These are phyloP conservation scores for Tricholoma terreum DNA, from an alignment of 768 basidiomycete genomes.

Conservation along the genomic window DNA sequence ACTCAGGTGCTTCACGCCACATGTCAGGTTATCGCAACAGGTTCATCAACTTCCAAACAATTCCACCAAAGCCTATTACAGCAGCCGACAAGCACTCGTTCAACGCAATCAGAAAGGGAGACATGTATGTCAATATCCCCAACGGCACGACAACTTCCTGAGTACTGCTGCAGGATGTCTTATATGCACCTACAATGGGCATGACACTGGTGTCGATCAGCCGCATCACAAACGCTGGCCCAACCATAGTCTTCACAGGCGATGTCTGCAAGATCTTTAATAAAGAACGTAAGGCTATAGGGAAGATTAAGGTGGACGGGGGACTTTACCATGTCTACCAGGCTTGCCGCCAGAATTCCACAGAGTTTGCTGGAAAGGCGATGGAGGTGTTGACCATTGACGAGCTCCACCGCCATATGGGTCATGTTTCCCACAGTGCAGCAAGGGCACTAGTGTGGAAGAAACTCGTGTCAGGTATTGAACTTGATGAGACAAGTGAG, in stretches of 20 bases:
- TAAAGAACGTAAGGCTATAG: constrained; percentile 4
- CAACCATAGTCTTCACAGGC: background rate
- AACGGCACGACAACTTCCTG: constrained; percentile 9
- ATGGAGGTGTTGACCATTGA: constrained; percentile 8
- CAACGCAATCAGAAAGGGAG: constrained; percentile 18
- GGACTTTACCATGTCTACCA: constrained; percentile 10
- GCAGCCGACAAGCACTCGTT: constrained; percentile 22
- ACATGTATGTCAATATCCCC: constrained; percentile 20
- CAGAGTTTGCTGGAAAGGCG: constrained; percentile 2
- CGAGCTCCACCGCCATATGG: constrained; percentile 26
- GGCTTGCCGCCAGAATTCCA: background rate
- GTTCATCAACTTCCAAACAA: constrained; percentile 18
- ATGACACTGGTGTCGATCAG: constrained; percentile 7
- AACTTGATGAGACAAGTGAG: constrained; percentile 18
- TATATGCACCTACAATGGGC: constrained; percentile 9
- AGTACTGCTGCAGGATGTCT: constrained; percentile 3
- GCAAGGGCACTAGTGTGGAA: constrained; percentile 23
- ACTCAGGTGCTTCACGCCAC: constrained; percentile 15
- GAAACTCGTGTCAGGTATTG: constrained; percentile 23
- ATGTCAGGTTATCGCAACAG: constrained; percentile 10
- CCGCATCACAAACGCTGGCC: background rate
- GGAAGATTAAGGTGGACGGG: constrained; percentile 4
- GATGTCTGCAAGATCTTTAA: constrained; percentile 12
- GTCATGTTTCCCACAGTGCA: constrained; percentile 22
- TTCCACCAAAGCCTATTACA: constrained; percentile 15